phyloP scores from a whole-genome alignment of 2,329 filamentous ascomycete species.

The Colletotrichum sp. region DNA sequence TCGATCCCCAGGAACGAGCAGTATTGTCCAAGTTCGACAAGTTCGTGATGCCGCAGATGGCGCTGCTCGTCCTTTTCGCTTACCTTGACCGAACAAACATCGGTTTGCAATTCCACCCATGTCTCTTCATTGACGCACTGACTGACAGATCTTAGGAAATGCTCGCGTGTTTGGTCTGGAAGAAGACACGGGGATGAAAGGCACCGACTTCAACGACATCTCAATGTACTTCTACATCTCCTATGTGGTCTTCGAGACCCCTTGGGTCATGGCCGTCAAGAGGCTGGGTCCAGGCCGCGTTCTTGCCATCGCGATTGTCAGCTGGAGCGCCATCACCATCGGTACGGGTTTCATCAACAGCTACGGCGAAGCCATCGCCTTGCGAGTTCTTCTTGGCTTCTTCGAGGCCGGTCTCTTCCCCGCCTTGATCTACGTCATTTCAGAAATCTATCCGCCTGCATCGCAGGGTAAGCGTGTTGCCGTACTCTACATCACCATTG shows the following conservation, averaged over 20 bases:
- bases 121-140: background rate
- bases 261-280: constrained; percentile 36
- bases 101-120: background rate
- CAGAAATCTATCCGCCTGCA: constrained; percentile 36
- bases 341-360: constrained; percentile 34
- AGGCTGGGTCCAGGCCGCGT: constrained; percentile 28
- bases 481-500: constrained; percentile 34
- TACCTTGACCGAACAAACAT: background rate
- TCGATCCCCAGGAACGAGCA: background rate
- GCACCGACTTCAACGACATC: constrained; percentile 34
- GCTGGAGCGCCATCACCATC: constrained; percentile 36
- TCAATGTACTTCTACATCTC: constrained; percentile 28
- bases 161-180: constrained; percentile 37
- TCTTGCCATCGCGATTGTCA: constrained; percentile 34
- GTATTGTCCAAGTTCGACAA: background rate
- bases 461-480: constrained; percentile 36
- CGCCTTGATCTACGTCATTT: constrained; percentile 35
- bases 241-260: constrained; percentile 36
- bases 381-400: constrained; percentile 36
- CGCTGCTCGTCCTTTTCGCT: background rate
- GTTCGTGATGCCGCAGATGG: background rate
- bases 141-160: constrained; percentile 28
- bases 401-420: constrained; percentile 39
- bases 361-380: constrained; percentile 29
- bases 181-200: constrained; percentile 32